Base-by-base conservation (phyloP, 495 filamentous ascomycete species). In the Cladorrhinum samala region DNA sequence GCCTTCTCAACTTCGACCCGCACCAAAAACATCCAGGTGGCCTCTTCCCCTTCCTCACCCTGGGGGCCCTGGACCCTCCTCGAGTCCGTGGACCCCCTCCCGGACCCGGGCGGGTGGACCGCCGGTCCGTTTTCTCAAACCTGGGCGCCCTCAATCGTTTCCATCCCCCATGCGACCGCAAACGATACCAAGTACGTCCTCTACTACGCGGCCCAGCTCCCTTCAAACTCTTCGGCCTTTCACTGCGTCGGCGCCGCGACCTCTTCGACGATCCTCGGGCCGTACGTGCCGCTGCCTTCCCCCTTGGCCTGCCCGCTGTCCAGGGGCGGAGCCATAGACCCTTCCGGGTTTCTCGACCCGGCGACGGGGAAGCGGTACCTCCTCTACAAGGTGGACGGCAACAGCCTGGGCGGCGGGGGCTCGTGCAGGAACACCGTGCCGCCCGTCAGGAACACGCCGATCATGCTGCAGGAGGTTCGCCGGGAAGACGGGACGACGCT, bases 371-470 rank as follows among this genome's bases (percentile, higher is more conserved):
- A 59, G n/a, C 69, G 73, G 7, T 85, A 82, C 49, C 72, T 85
- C 5, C 60, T 80, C 1, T 86, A 80, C 69, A 85, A 85, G 57
- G 69, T 85, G 6, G 79, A 86, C 62, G 83, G 83, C 20, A 85
- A 82, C 55, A 74, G 71, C 55, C 54, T 82, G 30, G 80, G 82
- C 14, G 59, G 78, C 44, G 80, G 82, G 23, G 81, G 78, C 3
- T 62, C 71, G 54, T 84, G 83, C 64, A 70, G 74, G 42, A 86
- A 83, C 61, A 71, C 68, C 17, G 63, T 77, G 17, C 60, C 54
- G 6, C 77, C 79, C 1, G 61, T 73, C 9, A 65, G 70, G 5
- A 52, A 71, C 4, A 86, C 83, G 6, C 83, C 83, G 0, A 77
- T 86, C 47, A 69, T 84, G 69, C 68, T 85, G 14, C 83, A 86